phyloP scores from a whole-genome alignment of 2,329 filamentous ascomycete species.

The Cercospora canescens region DNA sequence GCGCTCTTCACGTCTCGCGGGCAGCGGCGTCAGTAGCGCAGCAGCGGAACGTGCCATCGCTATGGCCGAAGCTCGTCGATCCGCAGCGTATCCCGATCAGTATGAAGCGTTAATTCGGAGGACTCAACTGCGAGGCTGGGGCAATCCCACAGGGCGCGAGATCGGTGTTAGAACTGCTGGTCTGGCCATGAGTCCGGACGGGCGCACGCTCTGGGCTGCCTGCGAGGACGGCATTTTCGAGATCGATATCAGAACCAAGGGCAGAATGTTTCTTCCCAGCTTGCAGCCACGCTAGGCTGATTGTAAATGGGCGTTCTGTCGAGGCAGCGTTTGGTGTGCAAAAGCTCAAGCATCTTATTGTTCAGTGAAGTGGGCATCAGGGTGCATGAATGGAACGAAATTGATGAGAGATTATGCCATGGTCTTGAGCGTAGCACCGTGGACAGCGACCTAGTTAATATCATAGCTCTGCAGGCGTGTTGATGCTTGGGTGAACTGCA shows the following conservation, averaged over 20 bases:
- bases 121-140: conserved; percentile 15
- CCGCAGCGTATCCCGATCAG: conserved; percentile 25
- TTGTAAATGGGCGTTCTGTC: background rate
- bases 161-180: conserved; percentile 49
- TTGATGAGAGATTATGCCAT: background rate
- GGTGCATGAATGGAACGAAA: background rate
- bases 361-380: background rate
- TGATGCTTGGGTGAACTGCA: background rate
- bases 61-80: conserved; percentile 18
- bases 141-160: conserved; percentile 22
- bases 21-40: background rate
- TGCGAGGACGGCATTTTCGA: conserved; percentile 74
- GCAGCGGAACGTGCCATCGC: conserved; percentile 9
- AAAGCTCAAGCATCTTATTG: background rate
- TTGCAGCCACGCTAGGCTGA: conserved; percentile 30
- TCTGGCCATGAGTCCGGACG: conserved; percentile 51
- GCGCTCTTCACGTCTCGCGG: conserved; percentile 16
- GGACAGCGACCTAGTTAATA: background rate
- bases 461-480: background rate
- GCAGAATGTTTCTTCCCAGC: conserved; percentile 54
- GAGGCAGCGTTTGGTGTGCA: background rate
- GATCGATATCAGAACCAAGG: conserved; percentile 64
- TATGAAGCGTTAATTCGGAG: conserved; percentile 29
- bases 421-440: background rate
- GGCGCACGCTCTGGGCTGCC: conserved; percentile 48